These are phyloP conservation scores for Cutaneotrichosporon spelunceum DNA, from an alignment of 1,284 basidiomycete genomes.

Conservation along the genomic window DNA sequence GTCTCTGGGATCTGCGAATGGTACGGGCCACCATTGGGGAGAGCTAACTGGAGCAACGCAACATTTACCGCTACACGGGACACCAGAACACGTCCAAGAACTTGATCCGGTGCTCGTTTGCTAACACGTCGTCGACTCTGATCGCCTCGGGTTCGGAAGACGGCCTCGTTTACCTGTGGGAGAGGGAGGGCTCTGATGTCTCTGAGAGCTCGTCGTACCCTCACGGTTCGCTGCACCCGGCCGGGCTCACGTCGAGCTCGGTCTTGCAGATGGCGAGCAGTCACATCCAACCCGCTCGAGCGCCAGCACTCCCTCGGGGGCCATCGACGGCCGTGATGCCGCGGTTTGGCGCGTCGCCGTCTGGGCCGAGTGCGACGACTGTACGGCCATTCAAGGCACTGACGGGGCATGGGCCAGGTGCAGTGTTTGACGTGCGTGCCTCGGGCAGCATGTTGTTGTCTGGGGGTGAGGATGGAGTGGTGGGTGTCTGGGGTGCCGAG, in stretches of 20 bases:
- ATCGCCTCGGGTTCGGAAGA: slow-evolving; percentile 54
- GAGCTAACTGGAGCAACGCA: slow-evolving; percentile 40
- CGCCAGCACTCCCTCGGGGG: slow-evolving; percentile 8
- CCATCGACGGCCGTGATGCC: background rate
- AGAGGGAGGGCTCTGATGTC: slow-evolving; percentile 29
- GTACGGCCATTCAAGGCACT: slow-evolving; percentile 38
- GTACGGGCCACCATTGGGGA: slow-evolving; percentile 25
- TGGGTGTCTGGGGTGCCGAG: slow-evolving; percentile 49
- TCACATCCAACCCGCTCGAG: slow-evolving; percentile 6
- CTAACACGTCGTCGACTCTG: slow-evolving; percentile 42
- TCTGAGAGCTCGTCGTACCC: background rate
- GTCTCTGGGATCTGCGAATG: slow-evolving; percentile 51
- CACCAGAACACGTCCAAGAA: slow-evolving; percentile 57
- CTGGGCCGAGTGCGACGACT: slow-evolving; percentile 11
- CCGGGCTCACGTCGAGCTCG: background rate
- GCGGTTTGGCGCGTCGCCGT: background rate
- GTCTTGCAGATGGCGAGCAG: background rate
- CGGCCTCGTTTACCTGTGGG: slow-evolving; percentile 47
- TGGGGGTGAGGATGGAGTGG: slow-evolving; percentile 53
- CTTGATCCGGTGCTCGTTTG: slow-evolving; percentile 53
- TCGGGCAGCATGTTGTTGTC: slow-evolving; percentile 48
- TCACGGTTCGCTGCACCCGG: background rate
- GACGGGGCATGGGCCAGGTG: slow-evolving; percentile 38
- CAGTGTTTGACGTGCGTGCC: slow-evolving; percentile 52
- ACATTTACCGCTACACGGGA: slow-evolving; percentile 54